Evolutionary conservation across 371 early-diverging fungal genomes (phyloP), one percentile per base, ranked within the genome.

Genomic region (Mucor lusitanicus): DNA sequence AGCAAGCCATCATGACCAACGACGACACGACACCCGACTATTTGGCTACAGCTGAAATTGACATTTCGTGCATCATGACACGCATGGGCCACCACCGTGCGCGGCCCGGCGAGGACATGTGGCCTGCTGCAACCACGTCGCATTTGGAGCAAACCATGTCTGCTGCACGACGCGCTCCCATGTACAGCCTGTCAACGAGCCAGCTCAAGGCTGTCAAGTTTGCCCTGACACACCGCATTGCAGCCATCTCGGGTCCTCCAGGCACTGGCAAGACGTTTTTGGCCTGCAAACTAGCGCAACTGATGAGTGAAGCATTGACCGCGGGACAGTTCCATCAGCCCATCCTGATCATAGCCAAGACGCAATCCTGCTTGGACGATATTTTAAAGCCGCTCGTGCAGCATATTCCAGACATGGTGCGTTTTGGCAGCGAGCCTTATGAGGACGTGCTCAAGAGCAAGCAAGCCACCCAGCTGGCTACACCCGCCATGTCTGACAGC

Each of bases 191-290:
- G 1, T 83, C 83, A 1, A 67, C 75, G 0, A 80, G 77, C 35
- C 83, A 83, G 19, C 3, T 78, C 0, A 67, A 63, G 1, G 80
- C 83, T 2, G 25, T 77, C 2, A 67, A 77, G 27, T 65, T 74
- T 63, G 78, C 75, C 0, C n/a, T 83, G 23, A 69, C 67, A 0
- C 76, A 83, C 58, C 73, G 74, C 1, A 63, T 83, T 13, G 68
- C 80, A 17, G 68, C 74, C 0, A 73, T 83, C 13, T 63, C 79
- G 0, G 83, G 83, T 0, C 66, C 70, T 5, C 64, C 79, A 40
- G 83, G 83, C 8, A 77, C 83, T 8, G 83, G 83, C 0, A 83
- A 83, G 39, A 80, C 83, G 0, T 75, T 57, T 60, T 48, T 83
- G 37, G 77, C 76, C 0, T 40, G 59, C 39, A 83, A 83, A 58